Evolutionary conservation across 1,139 yeast species (phyloP).

Genomic region (Oligophagozyma castellii): DNA sequence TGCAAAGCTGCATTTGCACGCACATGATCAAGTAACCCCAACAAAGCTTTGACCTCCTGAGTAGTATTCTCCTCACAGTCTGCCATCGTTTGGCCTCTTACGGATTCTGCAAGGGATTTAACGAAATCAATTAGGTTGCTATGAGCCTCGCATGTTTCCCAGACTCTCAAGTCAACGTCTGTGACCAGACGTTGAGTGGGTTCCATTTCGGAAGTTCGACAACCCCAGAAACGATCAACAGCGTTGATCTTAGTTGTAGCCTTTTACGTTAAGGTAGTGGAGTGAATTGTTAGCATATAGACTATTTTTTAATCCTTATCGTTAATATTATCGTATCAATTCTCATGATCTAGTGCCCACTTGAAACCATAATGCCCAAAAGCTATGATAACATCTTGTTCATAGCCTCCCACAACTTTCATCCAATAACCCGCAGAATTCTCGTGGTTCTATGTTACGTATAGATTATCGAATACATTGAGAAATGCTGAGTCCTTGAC

Average conservation of each 20-base stretch:
- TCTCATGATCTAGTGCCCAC: too few relatives aligned
- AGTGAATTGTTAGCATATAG: background rate
- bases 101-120: slow-evolving; percentile 45
- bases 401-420: too few relatives aligned
- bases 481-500: too few relatives aligned
- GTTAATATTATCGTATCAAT: background rate
- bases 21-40: slow-evolving; percentile 34
- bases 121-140: slow-evolving; percentile 41
- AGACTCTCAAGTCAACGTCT: slow-evolving; percentile 45
- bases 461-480: too few relatives aligned
- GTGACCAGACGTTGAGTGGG: slow-evolving; percentile 49
- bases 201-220: too few relatives aligned
- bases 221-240: too few relatives aligned
- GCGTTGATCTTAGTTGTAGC: too few relatives aligned
- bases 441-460: too few relatives aligned
- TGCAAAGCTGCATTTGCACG: slow-evolving; percentile 33
- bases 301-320: background rate
- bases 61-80: slow-evolving; percentile 30
- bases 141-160: slow-evolving; percentile 45
- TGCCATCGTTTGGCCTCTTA: slow-evolving; percentile 46
- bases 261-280: background rate
- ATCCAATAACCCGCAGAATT: too few relatives aligned
- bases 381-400: too few relatives aligned
- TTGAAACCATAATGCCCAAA: too few relatives aligned
- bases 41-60: slow-evolving; percentile 24